A percentile compares a stretch with the other conserved stretches of the same genome.
These are phyloP conservation scores for Rosa hybrid DNA, from an alignment of 331 rosid species.

Conservation along the genomic window DNA sequence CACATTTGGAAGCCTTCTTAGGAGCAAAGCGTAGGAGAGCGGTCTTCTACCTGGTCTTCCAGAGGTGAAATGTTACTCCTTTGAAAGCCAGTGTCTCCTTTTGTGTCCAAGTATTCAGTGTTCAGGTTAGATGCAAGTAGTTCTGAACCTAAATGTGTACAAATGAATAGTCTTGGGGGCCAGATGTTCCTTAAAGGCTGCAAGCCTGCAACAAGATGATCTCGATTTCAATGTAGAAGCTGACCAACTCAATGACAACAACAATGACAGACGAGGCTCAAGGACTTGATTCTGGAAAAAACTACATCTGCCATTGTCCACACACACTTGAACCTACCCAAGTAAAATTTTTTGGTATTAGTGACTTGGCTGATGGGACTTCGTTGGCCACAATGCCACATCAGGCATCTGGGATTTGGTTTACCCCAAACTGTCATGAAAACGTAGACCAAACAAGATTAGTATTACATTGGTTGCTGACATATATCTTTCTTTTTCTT, in stretches of 20 bases:
- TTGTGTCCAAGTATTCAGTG: neutral
- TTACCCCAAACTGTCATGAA: neutral
- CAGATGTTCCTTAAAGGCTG: neutral
- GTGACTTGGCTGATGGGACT: neutral
- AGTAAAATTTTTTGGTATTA: too few relatives aligned
- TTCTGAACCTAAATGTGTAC: neutral
- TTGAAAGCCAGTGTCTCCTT: neutral
- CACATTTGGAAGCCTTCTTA: too few relatives aligned
- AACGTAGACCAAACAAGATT: neutral
- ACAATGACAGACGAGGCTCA: too few relatives aligned
- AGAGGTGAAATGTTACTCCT: neutral
- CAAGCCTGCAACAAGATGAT: neutral
- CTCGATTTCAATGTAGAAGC: neutral
- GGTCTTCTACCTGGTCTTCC: neutral
- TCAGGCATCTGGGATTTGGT: too few relatives aligned
- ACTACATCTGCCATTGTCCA: too few relatives aligned
- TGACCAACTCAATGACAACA: neutral
- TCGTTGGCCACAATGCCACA: neutral
- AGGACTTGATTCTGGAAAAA: too few relatives aligned
- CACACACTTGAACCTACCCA: too few relatives aligned
- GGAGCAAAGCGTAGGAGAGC: too few relatives aligned
- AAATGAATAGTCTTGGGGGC: neutral
- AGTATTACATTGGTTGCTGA: neutral
- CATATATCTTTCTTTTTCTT: neutral
- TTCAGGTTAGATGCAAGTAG: neutral